Evolutionary conservation across 2,329 filamentous ascomycete species (phyloP), one percentile per base, ranked within the genome.

Genomic region (Diaporthe citrichinensis): DNA sequence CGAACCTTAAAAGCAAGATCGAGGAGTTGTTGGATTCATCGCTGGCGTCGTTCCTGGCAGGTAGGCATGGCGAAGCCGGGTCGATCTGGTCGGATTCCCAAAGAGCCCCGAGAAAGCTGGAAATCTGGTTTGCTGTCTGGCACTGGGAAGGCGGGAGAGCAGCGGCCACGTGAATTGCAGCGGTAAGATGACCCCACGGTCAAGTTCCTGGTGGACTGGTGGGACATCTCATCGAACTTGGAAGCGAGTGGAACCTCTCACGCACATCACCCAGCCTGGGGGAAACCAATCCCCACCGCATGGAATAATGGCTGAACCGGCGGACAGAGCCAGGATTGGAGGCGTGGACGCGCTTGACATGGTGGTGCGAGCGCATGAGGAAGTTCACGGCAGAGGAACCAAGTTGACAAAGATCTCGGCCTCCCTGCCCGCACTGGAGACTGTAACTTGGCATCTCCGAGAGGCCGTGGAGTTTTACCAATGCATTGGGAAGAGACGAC

Each of bases 131-230:
- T 65, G 39, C 39, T 28, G 39, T 20, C 31, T 49, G 3, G 31
- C 14, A 5, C 17, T 55, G 46, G 5, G 23, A 28, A 53, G 65
- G 28, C 65, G 49, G 65, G 65, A 69, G 65, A 69, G 65, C 65
- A 41, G n/a, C 65, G 25, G 74, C 74, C 74, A 75, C 71, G 69
- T 68, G 69, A 61, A 57, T 25, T 34, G 25, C n/a, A 31, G 74
- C 71, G 61, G 71, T 73, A 73, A 72, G 69, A 75, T 46, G 68
- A 46, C 59, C 74, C 58, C 41, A 73, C 62, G 71, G 74, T 36
- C 71, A 74, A 76, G 71, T 71, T 76, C 74, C 74, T 73, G 71
- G 71, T 73, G 58, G 25, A 55, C 71, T 69, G 34, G 49, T 55
- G 65, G 65, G 49, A 36, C 34, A 55, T 46, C 15, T 34, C 65